Base-by-base conservation (phyloP, 2,329 filamentous ascomycete species). In the Penicillium verrucosum region DNA sequence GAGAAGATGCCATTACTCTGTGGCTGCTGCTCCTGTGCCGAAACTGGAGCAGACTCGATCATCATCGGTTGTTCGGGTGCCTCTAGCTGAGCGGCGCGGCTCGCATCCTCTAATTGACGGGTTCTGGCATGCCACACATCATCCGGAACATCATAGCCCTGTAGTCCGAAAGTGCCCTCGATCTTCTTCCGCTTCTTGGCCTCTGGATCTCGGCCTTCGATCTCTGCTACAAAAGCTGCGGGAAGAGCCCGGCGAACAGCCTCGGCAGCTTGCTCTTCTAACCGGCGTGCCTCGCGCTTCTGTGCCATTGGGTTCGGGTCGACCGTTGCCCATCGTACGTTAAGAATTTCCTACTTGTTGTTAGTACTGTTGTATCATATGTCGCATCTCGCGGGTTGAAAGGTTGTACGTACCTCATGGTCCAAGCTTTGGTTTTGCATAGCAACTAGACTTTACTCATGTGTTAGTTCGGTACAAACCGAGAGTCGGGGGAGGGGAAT, bases 221-320 rank as follows among this genome's bases (percentile, higher is more conserved):
- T 87, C 78, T 99, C 92, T 0, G 92, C 91, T 0, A 99, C 87
- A 63, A 94, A 97, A 29, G 92, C 90, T 0, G 89, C 91, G 0
- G 94, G 94, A 5, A 99, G 78, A 0, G 94, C 93, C 62, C 89
- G 82, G 18, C 94, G 81, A 56, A 99, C 91, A 1, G 94, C 95
- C 68, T 97, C 94, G 0, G 94, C 94, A 2, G 94, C 94, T 73
- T 99, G 94, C 70, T 99, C 94, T 71, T 99, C 94, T 58, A 99
- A 88, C 40, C 88, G 83, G 38, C 89, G 82, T 3, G 89, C 93
- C 75, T 99, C 94, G 58, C 95, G 84, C 62, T 95, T 95, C 73
- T 96, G 91, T 2, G 93, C 92, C 80, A 94, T 87, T 0, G 94
- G 94, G 65, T 99, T 99, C 1, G 94, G 94, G 70, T 99, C 94